phyloP scores from a whole-genome alignment of 2,329 filamentous ascomycete genomes.

The Atkinsonella texensis region DNA sequence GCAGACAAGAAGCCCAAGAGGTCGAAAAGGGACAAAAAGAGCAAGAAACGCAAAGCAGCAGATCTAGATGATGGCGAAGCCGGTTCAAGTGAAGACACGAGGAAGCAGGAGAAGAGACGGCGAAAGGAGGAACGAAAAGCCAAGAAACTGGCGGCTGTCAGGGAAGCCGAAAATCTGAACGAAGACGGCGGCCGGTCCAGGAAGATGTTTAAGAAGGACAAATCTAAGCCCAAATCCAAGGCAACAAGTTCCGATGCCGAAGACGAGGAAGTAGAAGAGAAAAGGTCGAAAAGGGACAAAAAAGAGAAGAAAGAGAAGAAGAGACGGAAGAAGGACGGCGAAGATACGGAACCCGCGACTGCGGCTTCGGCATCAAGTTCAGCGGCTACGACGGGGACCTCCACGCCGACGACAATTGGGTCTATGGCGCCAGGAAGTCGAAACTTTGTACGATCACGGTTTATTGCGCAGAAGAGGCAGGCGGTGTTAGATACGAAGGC shows the following conservation, averaged over 20 bases:
- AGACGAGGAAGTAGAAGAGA: slow-evolving; percentile 13
- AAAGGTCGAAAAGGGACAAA: slow-evolving; percentile 28
- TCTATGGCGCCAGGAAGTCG: slow-evolving; percentile 42
- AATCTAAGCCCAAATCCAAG: slow-evolving; percentile 12
- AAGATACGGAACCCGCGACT: slow-evolving; percentile 13
- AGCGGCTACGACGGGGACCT: slow-evolving; percentile 21
- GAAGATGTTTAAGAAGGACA: slow-evolving; percentile 23
- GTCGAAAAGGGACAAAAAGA: slow-evolving; percentile 31
- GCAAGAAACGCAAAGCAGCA: slow-evolving; percentile 37
- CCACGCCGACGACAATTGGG: slow-evolving; percentile 28
- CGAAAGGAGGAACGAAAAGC: slow-evolving; percentile 24
- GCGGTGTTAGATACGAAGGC: slow-evolving; percentile 72
- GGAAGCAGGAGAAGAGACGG: slow-evolving; percentile 23
- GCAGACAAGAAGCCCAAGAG: slow-evolving; percentile 12
- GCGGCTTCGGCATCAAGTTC: slow-evolving; percentile 12
- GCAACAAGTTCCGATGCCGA: slow-evolving; percentile 10
- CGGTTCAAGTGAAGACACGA: slow-evolving; percentile 10
- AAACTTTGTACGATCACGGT: slow-evolving; percentile 64
- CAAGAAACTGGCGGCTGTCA: slow-evolving; percentile 14
- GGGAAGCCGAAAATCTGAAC: slow-evolving; percentile 11
- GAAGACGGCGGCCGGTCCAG: slow-evolving; percentile 26
- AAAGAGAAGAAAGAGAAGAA: slow-evolving; percentile 32
- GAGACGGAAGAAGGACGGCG: slow-evolving; percentile 33
- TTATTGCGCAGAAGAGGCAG: slow-evolving; percentile 80
- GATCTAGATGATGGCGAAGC: slow-evolving; percentile 19